Evolutionary conservation across 2,329 filamentous ascomycete species (phyloP).

Genomic region (Colletotrichum somersetense): DNA sequence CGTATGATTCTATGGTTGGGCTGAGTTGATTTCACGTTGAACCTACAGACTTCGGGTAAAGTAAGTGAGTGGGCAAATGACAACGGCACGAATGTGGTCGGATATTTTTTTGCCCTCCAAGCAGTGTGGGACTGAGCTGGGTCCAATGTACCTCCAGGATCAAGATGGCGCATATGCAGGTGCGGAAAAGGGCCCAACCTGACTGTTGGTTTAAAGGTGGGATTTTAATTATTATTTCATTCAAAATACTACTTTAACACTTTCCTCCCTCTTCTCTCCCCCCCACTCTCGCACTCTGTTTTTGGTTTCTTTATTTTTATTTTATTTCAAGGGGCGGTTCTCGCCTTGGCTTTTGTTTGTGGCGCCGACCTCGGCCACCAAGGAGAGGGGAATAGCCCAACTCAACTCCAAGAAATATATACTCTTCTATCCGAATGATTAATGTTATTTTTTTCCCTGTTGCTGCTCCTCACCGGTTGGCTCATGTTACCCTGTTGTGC

Average conservation of each 20-base stretch:
- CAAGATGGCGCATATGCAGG: conserved; percentile 1
- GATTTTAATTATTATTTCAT: not conserved
- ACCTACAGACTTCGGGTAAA: not conserved
- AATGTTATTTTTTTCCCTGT: not conserved
- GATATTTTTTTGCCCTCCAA: conserved; percentile 9
- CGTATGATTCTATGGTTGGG: not conserved
- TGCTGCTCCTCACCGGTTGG: not conserved
- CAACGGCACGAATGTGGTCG: not conserved
- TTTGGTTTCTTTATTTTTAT: not conserved
- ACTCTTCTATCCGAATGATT: not conserved
- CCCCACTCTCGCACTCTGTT: not conserved
- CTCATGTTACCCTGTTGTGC: not conserved
- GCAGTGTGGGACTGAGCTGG: conserved; percentile 19
- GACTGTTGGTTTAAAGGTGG: not conserved
- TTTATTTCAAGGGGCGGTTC: not conserved
- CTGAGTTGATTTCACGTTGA: conserved; percentile 3
- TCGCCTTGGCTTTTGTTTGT: not conserved
- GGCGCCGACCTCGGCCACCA: not conserved
- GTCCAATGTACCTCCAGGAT: not conserved
- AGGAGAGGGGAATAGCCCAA: too few species aligned
- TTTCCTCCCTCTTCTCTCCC: not conserved
- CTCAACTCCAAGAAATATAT: not conserved
- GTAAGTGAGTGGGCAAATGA: conserved; percentile 1
- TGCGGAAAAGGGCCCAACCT: conserved; percentile 5
- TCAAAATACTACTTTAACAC: not conserved